Percentiles rank a stretch among this genome's conserved stretches.
Conservation (phyloP, 179 eudicot species). For the Amaranthus tricolor region DNA sequence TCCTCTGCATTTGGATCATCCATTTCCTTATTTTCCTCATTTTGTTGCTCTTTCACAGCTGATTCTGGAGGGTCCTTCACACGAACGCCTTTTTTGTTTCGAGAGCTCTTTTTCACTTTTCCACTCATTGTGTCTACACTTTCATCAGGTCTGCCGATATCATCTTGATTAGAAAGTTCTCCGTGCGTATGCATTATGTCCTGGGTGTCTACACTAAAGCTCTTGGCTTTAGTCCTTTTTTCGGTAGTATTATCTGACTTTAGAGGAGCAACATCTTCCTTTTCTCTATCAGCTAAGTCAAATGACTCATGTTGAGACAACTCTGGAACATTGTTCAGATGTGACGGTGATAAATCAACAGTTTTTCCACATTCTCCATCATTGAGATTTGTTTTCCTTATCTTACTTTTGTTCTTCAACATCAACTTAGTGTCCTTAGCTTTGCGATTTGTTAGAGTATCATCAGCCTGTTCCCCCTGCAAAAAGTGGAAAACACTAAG, state of each 20-base stretch:
- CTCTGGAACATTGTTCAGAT: conserved; percentile 20
- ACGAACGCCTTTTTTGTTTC: conserved; percentile 1
- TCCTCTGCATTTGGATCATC: no score
- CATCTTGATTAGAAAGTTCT: conserved; percentile 5
- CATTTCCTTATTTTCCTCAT: neutral
- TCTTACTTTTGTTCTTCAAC: no score
- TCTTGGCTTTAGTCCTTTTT: conserved; percentile 25
- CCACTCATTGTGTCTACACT: conserved; percentile 21
- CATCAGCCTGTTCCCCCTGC: no score
- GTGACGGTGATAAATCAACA: conserved; percentile 21
- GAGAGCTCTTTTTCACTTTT: conserved; percentile 10
- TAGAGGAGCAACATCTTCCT: conserved; percentile 10
- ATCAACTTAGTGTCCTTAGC: no score
- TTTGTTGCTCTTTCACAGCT: neutral
- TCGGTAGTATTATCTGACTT: conserved; percentile 16
- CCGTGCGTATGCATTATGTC: neutral
- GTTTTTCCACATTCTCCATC: neutral
- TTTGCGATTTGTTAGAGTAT: no score
- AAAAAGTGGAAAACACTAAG: no score
- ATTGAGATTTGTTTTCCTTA: no score
- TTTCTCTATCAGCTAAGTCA: conserved; percentile 4
- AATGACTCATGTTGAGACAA: conserved; percentile 20
- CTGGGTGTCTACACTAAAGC: conserved; percentile 12
- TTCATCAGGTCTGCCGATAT: conserved; percentile 15
- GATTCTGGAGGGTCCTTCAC: conserved; percentile 6